Conservation (phyloP, 768 basidiomycete species). For the Xerocomus brunneocitrinus region DNA sequence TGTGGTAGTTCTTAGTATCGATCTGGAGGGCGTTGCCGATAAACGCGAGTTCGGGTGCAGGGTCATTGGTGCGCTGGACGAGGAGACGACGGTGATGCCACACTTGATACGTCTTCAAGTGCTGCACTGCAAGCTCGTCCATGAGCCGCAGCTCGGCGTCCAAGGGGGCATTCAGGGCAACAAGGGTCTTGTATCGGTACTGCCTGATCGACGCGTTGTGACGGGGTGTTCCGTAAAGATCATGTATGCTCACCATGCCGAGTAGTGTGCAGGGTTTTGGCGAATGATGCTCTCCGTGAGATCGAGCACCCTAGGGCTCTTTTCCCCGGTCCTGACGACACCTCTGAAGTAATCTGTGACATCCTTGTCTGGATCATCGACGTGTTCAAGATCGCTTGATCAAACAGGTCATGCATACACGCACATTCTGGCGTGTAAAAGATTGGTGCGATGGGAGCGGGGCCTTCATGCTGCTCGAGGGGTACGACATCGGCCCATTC, state of each 20-base stretch:
- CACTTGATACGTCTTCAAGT: constrained; percentile 95
- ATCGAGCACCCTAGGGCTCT: constrained; percentile 74
- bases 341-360: constrained; percentile 91
- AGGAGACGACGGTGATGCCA: constrained; percentile 91
- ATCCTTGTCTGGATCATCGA: constrained; percentile 66
- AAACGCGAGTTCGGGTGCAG: constrained; percentile 72
- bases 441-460: constrained; percentile 83
- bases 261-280: constrained; percentile 94
- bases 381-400: constrained; percentile 5
- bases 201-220: constrained; percentile 54
- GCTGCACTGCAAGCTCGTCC: constrained; percentile 78
- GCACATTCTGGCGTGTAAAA: constrained; percentile 86
- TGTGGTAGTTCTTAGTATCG: constrained; percentile 98
- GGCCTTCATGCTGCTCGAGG: constrained; percentile 73
- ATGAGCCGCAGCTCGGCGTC: constrained; percentile 78
- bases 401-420: constrained; percentile 27
- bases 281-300: constrained; percentile 88
- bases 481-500: constrained; percentile 83
- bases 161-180: constrained; percentile 62
- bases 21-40: constrained; percentile 63
- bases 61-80: constrained; percentile 50
- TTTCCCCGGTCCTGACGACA: constrained; percentile 71
- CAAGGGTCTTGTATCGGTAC: constrained; percentile 85
- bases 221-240: background rate
- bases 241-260: constrained; percentile 70